These are phyloP conservation scores for Leucosporidium scottii DNA, from an alignment of 768 basidiomycete genomes.

Conservation along the genomic window DNA sequence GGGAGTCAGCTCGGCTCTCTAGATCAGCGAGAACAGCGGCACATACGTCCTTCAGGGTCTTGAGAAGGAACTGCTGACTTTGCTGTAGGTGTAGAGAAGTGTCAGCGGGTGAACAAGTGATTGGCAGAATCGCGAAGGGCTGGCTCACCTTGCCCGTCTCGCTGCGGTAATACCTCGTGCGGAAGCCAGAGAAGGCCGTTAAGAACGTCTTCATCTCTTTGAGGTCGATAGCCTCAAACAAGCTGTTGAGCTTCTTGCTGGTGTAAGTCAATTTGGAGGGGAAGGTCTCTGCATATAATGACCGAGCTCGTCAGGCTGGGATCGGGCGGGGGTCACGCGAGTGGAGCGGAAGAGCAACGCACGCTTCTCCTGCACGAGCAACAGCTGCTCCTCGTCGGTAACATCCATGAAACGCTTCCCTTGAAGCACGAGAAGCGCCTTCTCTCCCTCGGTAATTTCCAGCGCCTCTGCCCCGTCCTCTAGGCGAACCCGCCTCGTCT, in stretches of 20 bases:
- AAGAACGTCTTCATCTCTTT: slow-evolving; percentile 29
- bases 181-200: slow-evolving; percentile 37
- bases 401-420: slow-evolving; percentile 33
- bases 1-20: background rate
- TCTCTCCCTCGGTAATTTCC: slow-evolving; percentile 35
- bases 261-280: slow-evolving; percentile 23
- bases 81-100: background rate
- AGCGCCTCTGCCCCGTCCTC: slow-evolving; percentile 3
- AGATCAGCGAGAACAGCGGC: background rate
- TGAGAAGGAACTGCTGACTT: slow-evolving; percentile 44
- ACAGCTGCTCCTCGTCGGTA: slow-evolving; percentile 22
- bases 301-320: background rate
- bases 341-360: background rate
- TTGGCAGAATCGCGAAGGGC: background rate
- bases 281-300: slow-evolving; percentile 9
- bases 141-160: slow-evolving; percentile 41
- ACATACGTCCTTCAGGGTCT: slow-evolving; percentile 34
- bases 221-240: slow-evolving; percentile 25
- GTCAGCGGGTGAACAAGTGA: background rate
- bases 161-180: slow-evolving; percentile 45
- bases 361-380: slow-evolving; percentile 4
- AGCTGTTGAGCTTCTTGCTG: slow-evolving; percentile 5
- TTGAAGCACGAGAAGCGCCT: slow-evolving; percentile 28
- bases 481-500: slow-evolving; percentile 24
- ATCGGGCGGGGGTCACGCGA: background rate